Conservation (phyloP, 345 rosid species). For the Syzygium grande region DNA sequence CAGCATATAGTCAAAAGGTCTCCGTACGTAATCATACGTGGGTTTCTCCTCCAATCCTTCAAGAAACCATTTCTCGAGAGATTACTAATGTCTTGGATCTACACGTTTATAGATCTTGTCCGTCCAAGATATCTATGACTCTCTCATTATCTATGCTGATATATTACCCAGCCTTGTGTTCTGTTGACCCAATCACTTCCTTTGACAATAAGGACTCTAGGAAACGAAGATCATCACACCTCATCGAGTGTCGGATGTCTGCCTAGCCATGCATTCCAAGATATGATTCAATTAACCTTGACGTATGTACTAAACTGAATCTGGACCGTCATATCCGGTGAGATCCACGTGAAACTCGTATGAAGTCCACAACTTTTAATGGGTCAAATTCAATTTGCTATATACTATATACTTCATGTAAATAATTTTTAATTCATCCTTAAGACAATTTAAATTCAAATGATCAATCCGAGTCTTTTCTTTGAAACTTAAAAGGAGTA, state of each 20-base stretch:
- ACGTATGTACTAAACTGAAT: rapidly evolving
- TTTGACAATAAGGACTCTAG: neutral
- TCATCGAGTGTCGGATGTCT: too few relatives aligned
- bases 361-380: neutral
- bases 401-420: neutral
- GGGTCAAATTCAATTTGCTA: neutral
- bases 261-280: neutral
- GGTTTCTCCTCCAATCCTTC: neutral
- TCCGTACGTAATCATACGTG: neutral
- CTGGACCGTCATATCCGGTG: neutral
- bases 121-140: neutral
- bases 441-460: neutral
- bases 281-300: neutral
- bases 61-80: neutral
- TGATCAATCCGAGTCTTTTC: neutral
- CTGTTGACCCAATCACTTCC: neutral
- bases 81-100: rapidly evolving
- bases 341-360: neutral
- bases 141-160: neutral
- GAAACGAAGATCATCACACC: neutral
- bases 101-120: neutral
- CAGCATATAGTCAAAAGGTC: neutral
- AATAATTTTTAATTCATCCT: neutral
- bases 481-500: neutral
- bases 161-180: neutral